Conservation (phyloP, 2,329 filamentous ascomycete genomes). For the Diplocarpon mali region DNA sequence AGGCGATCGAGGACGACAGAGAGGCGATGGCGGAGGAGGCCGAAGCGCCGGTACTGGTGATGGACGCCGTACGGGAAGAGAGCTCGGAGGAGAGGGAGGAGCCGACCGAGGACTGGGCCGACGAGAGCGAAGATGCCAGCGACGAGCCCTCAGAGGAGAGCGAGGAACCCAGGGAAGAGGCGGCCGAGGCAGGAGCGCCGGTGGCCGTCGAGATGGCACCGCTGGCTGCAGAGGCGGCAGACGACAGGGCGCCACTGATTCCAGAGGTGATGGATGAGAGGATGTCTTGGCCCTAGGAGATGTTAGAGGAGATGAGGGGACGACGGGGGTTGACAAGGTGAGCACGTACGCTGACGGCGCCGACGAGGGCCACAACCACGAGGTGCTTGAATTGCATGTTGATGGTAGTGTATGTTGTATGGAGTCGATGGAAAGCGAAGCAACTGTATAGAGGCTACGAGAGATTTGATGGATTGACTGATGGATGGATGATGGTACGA, state of each 20-base stretch:
- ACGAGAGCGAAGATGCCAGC: conserved; percentile 4
- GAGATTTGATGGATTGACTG: too few species aligned
- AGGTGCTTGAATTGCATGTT: conserved; percentile 25
- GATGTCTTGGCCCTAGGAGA: conserved; percentile 12
- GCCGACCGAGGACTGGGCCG: conserved; percentile 1
- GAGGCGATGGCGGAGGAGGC: conserved; percentile 3
- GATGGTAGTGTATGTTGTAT: conserved; percentile 1
- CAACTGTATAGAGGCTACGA: background rate
- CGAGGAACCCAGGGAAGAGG: background rate
- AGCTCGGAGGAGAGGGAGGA: conserved; percentile 2
- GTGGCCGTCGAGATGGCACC: background rate
- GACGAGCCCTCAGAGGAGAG: conserved; percentile 7
- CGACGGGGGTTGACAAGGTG: background rate
- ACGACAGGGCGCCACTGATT: conserved; percentile 1
- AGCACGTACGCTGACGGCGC: conserved; percentile 14
- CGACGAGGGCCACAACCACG: conserved; percentile 20
- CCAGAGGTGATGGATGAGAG: conserved; percentile 6
- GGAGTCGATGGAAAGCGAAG: background rate
- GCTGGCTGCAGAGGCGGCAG: background rate
- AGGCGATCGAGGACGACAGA: conserved; percentile 2
- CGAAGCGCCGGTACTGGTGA: conserved; percentile 3
- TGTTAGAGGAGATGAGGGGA: conserved; percentile 1
- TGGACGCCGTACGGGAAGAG: background rate
- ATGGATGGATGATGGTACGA: background rate
- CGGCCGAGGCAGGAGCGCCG: conserved; percentile 1